These are phyloP conservation scores for Lentinula guzmanii DNA, from an alignment of 768 basidiomycete species.

Conservation along the genomic window DNA sequence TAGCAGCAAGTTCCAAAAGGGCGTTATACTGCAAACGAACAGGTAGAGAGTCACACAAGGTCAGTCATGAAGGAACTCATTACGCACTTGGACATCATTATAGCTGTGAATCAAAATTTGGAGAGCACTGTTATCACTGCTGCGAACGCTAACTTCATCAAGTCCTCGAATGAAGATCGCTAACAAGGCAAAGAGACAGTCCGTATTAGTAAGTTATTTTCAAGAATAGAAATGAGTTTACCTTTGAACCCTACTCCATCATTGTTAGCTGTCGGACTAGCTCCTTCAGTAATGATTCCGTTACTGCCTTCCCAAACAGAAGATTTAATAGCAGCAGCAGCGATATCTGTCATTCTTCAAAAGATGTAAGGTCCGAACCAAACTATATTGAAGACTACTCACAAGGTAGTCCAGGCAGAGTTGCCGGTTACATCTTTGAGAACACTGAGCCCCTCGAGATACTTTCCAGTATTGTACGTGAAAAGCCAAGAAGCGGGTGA, in stretches of 20 bases:
- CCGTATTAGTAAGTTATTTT: background rate
- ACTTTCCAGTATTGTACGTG: slow-evolving; percentile 51
- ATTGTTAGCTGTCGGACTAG: slow-evolving; percentile 31
- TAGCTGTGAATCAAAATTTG: slow-evolving; percentile 41
- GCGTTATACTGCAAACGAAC: slow-evolving; percentile 35
- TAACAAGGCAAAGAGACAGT: slow-evolving; percentile 8
- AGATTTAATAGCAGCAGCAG: slow-evolving; percentile 36
- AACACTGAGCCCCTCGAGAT: slow-evolving; percentile 44
- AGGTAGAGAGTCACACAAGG: background rate
- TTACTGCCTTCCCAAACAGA: slow-evolving; percentile 40
- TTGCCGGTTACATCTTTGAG: slow-evolving; percentile 36
- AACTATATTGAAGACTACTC: slow-evolving; percentile 12
- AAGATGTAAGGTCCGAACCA: slow-evolving; percentile 6
- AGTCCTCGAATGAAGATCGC: slow-evolving; percentile 43
- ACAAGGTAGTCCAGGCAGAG: slow-evolving; percentile 35
- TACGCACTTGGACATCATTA: slow-evolving; percentile 41
- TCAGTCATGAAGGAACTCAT: background rate
- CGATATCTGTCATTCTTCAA: slow-evolving; percentile 29
- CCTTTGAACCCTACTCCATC: slow-evolving; percentile 51
- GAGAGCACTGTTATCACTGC: slow-evolving; percentile 28
- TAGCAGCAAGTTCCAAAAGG: slow-evolving; percentile 40
- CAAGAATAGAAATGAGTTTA: slow-evolving; percentile 10
- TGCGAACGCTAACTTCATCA: slow-evolving; percentile 37
- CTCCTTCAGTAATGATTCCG: slow-evolving; percentile 49
- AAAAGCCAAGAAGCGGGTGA: slow-evolving; percentile 42